Evolutionary conservation across 108 stramenopile species (phyloP).

Genomic region (Mediolabrus comicus): DNA sequence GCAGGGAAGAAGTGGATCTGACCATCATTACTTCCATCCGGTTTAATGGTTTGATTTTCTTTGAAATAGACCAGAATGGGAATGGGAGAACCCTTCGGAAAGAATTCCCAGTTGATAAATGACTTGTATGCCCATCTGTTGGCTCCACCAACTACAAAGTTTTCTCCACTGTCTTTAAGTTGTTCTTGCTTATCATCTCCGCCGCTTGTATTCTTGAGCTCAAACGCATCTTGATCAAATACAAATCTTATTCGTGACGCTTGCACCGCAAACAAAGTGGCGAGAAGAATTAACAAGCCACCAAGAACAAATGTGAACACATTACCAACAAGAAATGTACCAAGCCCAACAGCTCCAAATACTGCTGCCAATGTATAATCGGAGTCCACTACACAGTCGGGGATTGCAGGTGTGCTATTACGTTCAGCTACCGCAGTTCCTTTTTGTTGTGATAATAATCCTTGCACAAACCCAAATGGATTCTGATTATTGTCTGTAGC

Average conservation of each 20-base stretch:
- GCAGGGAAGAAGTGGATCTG: conserved; percentile 76
- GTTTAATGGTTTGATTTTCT: conserved; percentile 71
- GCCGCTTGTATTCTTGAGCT: conserved; percentile 32
- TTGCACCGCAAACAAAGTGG: conserved; percentile 64
- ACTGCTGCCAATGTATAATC: conserved; percentile 59
- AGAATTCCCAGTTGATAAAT: conserved; percentile 83
- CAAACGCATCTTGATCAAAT: conserved; percentile 59
- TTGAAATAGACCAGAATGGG: conserved; percentile 86
- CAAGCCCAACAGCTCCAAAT: conserved; percentile 45
- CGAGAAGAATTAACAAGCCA: conserved; percentile 51
- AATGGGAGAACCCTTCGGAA: conserved; percentile 51
- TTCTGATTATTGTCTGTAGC: conserved; percentile 1
- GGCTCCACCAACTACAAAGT: conserved; percentile 73
- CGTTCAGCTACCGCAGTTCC: conserved; percentile 15
- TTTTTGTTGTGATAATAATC: not conserved
- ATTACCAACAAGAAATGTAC: conserved; percentile 39
- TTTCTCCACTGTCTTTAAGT: conserved; percentile 55
- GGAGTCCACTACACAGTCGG: conserved; percentile 50
- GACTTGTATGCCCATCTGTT: conserved; percentile 70
- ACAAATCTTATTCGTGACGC: conserved; percentile 67
- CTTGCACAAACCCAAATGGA: conserved; percentile 11
- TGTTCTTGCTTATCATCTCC: not conserved
- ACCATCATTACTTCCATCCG: conserved; percentile 56
- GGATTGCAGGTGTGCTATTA: conserved; percentile 28
- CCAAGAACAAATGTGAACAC: conserved; percentile 40